Percentiles rank a stretch among this genome's conserved stretches.
phyloP scores from a whole-genome alignment of 2,329 filamentous ascomycete species.

The Pezicula neosporulosa region DNA sequence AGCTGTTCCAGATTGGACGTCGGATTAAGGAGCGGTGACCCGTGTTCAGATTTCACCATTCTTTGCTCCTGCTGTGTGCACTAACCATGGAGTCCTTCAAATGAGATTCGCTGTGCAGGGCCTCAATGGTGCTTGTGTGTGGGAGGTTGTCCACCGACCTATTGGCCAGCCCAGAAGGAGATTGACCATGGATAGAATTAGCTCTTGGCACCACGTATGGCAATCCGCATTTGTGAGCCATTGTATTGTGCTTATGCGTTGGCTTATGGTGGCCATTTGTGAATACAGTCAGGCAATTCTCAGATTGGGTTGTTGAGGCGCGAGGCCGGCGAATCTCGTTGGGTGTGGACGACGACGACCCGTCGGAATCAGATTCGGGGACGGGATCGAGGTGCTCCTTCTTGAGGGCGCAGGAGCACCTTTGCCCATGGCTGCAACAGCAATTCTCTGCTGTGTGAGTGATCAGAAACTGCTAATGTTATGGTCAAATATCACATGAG shows the following conservation, averaged over 20 bases:
- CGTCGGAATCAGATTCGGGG: conserved; percentile 59
- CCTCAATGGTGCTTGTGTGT: conserved; percentile 37
- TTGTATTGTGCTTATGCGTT: conserved; percentile 55
- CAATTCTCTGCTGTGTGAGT: conserved; percentile 52
- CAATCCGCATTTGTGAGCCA: conserved; percentile 54
- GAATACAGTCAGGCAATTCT: conserved; percentile 54
- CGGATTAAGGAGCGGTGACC: conserved; percentile 53
- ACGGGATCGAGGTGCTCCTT: conserved; percentile 62
- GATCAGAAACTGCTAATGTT: conserved; percentile 28
- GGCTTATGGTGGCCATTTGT: conserved; percentile 63
- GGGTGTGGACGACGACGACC: conserved; percentile 37
- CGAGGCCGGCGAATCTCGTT: conserved; percentile 45
- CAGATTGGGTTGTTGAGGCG: conserved; percentile 60
- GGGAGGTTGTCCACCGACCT: conserved; percentile 42
- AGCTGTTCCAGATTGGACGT: conserved; percentile 44
- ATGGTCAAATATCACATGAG: conserved; percentile 17
- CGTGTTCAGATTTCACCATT: conserved; percentile 57
- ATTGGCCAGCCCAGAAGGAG: conserved; percentile 43
- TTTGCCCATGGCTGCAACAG: conserved; percentile 66
- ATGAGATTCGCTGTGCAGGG: conserved; percentile 30
- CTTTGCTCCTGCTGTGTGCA: conserved; percentile 39
- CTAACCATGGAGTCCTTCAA: conserved; percentile 33
- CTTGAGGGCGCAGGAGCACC: conserved; percentile 63
- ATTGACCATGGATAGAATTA: conserved; percentile 50
- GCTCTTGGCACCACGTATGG: conserved; percentile 59